Percentiles rank a stretch among this genome's conserved stretches.
Conservation (phyloP, 192 early-diverging fungal species). For the Coemansia asiatica region DNA sequence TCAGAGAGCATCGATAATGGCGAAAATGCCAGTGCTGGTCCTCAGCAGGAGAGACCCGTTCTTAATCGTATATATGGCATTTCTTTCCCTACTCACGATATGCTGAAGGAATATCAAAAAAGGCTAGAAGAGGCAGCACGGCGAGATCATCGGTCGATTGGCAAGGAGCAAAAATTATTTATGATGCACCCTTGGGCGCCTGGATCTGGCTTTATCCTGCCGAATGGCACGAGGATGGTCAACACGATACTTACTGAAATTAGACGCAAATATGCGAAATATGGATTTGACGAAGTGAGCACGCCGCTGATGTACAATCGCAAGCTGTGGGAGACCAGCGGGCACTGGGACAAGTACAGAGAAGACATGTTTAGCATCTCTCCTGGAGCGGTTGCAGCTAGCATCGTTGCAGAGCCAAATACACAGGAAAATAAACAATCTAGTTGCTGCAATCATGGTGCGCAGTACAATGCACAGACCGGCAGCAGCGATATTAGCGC, state of each 20-base stretch:
- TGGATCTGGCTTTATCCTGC: slow-evolving; percentile 75
- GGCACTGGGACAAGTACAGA: slow-evolving; percentile 96
- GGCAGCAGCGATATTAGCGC: background rate
- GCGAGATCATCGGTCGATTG: slow-evolving; percentile 70
- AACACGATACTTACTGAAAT: slow-evolving; percentile 74
- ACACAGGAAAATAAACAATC: background rate
- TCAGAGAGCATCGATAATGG: background rate
- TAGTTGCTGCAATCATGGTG: slow-evolving; percentile 43
- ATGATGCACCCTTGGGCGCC: slow-evolving; percentile 69
- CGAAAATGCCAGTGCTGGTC: too few species aligned
- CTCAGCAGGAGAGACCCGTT: slow-evolving; percentile 53
- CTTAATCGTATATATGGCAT: slow-evolving; percentile 75
- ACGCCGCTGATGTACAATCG: slow-evolving; percentile 92
- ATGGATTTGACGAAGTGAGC: slow-evolving; percentile 86
- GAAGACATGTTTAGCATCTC: slow-evolving; percentile 86
- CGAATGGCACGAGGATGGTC: slow-evolving; percentile 78
- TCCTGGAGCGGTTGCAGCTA: slow-evolving; percentile 7
- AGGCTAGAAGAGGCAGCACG: slow-evolving; percentile 54
- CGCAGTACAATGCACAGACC: background rate
- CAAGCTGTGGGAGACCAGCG: slow-evolving; percentile 87
- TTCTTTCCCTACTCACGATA: slow-evolving; percentile 59
- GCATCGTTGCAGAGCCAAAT: background rate
- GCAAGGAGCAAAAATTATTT: slow-evolving; percentile 68
- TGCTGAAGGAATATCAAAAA: slow-evolving; percentile 58
- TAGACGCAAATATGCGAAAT: slow-evolving; percentile 70